Base-by-base conservation (phyloP, 1,284 basidiomycete species). In the Trametes sp. region DNA sequence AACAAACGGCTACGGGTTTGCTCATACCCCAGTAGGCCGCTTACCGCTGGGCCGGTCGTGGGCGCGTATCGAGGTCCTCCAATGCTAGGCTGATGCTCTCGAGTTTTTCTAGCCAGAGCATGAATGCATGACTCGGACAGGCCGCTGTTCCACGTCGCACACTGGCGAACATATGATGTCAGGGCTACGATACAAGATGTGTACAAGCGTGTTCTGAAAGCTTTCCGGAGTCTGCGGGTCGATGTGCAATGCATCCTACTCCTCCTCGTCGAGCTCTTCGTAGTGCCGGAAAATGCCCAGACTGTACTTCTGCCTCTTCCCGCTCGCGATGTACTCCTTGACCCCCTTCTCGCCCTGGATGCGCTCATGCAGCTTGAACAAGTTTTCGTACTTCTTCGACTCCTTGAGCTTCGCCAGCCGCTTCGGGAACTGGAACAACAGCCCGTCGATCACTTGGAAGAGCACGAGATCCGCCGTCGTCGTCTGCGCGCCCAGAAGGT, bases 401-500 rank as follows among this genome's bases (percentile, higher is more conserved):
- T 68, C 64, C 48, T 69, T 61, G 14, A 81, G 51, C 28, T 73
- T 70, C 7, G 57, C 67, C 66, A 80, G 69, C 14, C 77, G 74
- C 36, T 72, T 76, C 4, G 84, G 84, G 72, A 84, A 85, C 23
- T 84, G 82, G 65, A 76, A 83, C 21, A 71, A 59, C n/a, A 84
- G 63, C 48, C 81, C 79, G 21, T 73, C 71, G 1, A 79, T 11
- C 7, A 74, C 78, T 48, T 83, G 82, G 73, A 82, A 85, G 24
- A 84, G 71, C 23, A 75, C 75, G 19, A 85, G 72, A 69, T 86
- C 84, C 24, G 83, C 84, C 16, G 78, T 78, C 10, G 80, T 81
- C 31, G 80, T 76, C 49, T 70, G 74, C 23, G 66, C 70, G 2
- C 80, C 78, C 51, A 80, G 69, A 49, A 84, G 72, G 70, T 78